phyloP scores from a whole-genome alignment of 805 yeast genomes.

The Clavispora phyllophila region DNA sequence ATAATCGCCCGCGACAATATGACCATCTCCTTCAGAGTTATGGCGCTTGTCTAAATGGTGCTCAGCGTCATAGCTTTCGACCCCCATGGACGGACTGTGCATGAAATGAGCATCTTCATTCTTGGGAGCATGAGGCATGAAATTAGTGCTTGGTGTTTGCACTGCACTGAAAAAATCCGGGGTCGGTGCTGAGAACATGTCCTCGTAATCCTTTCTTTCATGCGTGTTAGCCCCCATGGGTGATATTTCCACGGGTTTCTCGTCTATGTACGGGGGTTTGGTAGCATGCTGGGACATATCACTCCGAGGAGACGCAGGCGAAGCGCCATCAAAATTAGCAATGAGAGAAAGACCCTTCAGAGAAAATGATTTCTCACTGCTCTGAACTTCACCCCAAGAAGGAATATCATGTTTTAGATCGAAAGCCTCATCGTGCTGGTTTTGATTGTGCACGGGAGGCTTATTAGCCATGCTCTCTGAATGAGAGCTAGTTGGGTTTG shows the following conservation, averaged over 20 bases:
- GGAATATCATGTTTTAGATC: conserved; percentile 1
- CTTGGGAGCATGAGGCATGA: not conserved
- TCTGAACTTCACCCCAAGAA: conserved; percentile 8
- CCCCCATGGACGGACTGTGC: conserved; percentile 12
- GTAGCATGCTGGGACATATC: not conserved
- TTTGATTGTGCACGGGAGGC: conserved; percentile 5
- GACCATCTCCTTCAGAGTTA: not conserved
- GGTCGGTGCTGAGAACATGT: conserved; percentile 11
- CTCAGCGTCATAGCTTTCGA: conserved; percentile 9
- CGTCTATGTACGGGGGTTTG: not conserved
- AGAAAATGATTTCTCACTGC: conserved; percentile 6
- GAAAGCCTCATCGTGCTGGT: not conserved
- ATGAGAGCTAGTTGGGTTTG: not conserved
- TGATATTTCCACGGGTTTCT: not conserved
- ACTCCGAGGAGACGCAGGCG: conserved; percentile 5
- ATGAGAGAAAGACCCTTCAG: conserved; percentile 6
- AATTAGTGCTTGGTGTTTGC: conserved; percentile 8
- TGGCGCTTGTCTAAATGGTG: not conserved
- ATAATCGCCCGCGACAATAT: not conserved
- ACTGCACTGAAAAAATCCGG: conserved; percentile 16
- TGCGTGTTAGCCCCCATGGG: not conserved
- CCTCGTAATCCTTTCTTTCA: conserved; percentile 6
- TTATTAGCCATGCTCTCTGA: conserved; percentile 2
- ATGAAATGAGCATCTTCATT: conserved; percentile 9
- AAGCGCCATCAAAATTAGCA: conserved; percentile 6